These are phyloP conservation scores for Pyrenochaeta sp. DNA, from an alignment of 2,329 filamentous ascomycete species.

Conservation along the genomic window DNA sequence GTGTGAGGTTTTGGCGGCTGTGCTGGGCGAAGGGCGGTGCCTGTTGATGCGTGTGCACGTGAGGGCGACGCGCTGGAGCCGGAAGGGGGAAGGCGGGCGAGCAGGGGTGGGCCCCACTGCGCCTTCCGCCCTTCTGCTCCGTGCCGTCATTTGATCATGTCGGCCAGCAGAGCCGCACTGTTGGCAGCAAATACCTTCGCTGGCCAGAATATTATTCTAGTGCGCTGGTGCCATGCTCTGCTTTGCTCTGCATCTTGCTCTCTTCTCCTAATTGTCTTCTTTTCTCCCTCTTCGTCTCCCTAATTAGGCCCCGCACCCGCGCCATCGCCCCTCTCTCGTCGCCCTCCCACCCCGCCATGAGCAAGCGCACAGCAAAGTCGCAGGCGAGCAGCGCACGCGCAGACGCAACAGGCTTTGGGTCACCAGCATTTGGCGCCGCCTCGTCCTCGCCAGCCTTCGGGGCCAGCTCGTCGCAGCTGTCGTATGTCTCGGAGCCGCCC, in stretches of 20 bases:
- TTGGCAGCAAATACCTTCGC: too few species aligned
- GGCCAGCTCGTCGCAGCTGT: conserved; percentile 68
- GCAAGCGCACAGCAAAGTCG: conserved; percentile 67
- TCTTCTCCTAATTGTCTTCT: conserved; percentile 4
- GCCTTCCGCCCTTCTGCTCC: conserved; percentile 20
- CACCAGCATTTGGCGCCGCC: conserved; percentile 49
- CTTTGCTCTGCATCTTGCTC: neutral
- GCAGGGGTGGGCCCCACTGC: conserved; percentile 20
- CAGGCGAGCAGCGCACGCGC: conserved; percentile 70
- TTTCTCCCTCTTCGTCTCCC: conserved; percentile 2
- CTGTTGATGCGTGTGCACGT: conserved; percentile 12
- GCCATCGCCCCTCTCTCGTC: conserved; percentile 1
- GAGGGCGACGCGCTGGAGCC: conserved; percentile 6
- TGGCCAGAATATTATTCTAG: too few species aligned
- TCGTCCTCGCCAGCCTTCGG: conserved; percentile 52
- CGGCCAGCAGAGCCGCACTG: conserved; percentile 19
- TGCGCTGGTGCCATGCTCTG: conserved; percentile 2
- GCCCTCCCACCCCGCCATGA: conserved; percentile 53
- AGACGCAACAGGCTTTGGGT: conserved; percentile 54
- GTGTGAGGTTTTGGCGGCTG: conserved; percentile 20
- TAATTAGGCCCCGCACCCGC: conserved; percentile 1
- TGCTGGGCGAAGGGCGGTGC: conserved; percentile 13
- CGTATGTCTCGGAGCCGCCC: conserved; percentile 86
- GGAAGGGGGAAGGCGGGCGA: conserved; percentile 1
- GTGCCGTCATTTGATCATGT: conserved; percentile 33